Conservation (phyloP, 2,329 filamentous ascomycete species). For the Chaetoscypha palmicola region DNA sequence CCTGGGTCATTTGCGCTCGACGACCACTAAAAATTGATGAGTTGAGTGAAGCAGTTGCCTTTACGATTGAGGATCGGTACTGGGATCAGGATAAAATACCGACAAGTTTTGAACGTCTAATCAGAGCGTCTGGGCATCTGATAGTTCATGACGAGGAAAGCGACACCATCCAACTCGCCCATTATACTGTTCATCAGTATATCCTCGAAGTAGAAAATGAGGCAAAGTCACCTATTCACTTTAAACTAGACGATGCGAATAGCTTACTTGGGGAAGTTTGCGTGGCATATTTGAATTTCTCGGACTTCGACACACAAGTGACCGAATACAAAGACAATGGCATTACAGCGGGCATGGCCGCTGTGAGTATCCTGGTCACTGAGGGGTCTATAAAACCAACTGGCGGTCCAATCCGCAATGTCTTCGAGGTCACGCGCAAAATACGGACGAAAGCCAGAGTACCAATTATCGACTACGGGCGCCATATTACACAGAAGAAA, state of each 20-base stretch:
- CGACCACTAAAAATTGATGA: conserved; percentile 12
- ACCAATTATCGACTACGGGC: not conserved
- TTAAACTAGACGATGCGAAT: conserved; percentile 5
- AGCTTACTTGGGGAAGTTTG: conserved; percentile 5
- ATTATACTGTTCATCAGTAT: conserved; percentile 12
- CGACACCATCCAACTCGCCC: conserved; percentile 13
- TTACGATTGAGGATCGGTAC: conserved; percentile 7
- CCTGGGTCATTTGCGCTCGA: conserved; percentile 10
- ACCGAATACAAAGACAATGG: conserved; percentile 2
- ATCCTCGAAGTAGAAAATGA: not conserved
- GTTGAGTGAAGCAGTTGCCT: conserved; percentile 11
- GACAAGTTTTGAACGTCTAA: conserved; percentile 5
- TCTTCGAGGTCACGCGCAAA: not conserved
- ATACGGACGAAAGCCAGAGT: not conserved
- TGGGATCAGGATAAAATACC: conserved; percentile 7
- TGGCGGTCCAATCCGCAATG: no score
- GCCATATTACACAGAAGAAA: not conserved
- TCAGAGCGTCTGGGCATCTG: conserved; percentile 8
- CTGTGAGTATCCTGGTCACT: no score
- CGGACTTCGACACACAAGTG: conserved; percentile 10
- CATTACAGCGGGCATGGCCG: not conserved
- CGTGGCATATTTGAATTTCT: conserved; percentile 9
- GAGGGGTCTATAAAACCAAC: no score
- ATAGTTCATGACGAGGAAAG: conserved; percentile 5
- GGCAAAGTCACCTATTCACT: not conserved